phyloP scores from a whole-genome alignment of 23 red algal genomes.

The Pyropia yezoensis region DNA sequence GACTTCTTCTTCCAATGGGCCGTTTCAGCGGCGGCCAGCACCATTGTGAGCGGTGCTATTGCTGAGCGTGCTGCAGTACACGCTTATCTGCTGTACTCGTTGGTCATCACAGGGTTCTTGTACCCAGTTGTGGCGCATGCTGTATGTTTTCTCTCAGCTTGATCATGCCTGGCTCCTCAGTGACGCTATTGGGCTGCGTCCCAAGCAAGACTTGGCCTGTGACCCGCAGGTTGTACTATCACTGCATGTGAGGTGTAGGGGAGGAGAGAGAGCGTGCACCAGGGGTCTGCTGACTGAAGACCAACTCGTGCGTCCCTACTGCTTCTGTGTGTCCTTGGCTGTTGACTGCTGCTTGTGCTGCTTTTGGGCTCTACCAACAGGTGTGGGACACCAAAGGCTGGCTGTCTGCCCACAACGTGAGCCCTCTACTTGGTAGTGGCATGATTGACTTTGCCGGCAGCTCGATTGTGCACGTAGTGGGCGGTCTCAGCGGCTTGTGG shows the following conservation, averaged over 20 bases:
- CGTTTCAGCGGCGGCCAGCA: slow-evolving; percentile 37
- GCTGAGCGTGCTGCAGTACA: slow-evolving; percentile 29
- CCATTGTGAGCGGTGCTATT: slow-evolving; percentile 48
- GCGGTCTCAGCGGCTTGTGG: slow-evolving; percentile 15
- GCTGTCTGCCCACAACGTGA: neutral
- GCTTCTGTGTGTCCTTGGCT: too few relatives aligned
- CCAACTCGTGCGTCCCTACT: too few relatives aligned
- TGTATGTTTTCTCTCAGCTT: slow-evolving; percentile 18
- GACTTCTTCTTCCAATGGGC: slow-evolving; percentile 40
- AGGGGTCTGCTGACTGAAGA: too few relatives aligned
- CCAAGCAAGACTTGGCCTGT: too few relatives aligned
- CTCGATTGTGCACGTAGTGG: slow-evolving; percentile 84
- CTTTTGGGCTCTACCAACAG: too few relatives aligned
- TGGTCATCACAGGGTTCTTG: slow-evolving; percentile 37
- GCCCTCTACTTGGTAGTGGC: slow-evolving; percentile 9
- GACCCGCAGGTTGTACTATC: too few relatives aligned
- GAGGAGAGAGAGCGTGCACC: too few relatives aligned
- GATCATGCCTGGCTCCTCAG: neutral
- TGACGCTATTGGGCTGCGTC: too few relatives aligned
- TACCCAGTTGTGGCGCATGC: slow-evolving; percentile 50
- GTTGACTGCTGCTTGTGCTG: too few relatives aligned
- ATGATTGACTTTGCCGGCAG: slow-evolving; percentile 95
- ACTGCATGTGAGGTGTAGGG: too few relatives aligned
- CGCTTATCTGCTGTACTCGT: slow-evolving; percentile 35
- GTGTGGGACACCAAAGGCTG: too few relatives aligned